Conservation (phyloP, 768 basidiomycete genomes). For the Pleurotus tuber-regium region DNA sequence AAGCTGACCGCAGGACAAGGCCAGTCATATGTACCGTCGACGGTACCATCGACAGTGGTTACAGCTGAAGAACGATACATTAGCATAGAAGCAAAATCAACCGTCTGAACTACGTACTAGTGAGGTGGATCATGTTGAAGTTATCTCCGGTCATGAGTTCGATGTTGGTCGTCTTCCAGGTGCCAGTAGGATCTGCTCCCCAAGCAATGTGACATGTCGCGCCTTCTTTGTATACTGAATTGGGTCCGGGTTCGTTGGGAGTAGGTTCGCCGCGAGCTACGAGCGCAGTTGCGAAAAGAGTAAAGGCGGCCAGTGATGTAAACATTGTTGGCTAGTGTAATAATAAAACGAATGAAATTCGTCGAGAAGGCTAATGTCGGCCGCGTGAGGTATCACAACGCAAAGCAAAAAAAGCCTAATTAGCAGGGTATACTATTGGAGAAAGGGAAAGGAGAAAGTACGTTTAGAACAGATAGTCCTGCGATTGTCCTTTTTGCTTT, state of each 20-base stretch:
- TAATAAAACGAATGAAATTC: background rate
- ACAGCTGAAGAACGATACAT: slow-evolving; percentile 47
- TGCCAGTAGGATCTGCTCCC: slow-evolving; percentile 48
- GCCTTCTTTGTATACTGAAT: slow-evolving; percentile 56
- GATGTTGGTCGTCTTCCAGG: slow-evolving; percentile 73
- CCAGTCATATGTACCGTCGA: slow-evolving; percentile 46
- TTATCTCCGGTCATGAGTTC: slow-evolving; percentile 82
- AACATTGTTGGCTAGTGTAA: slow-evolving; percentile 31
- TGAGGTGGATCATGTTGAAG: slow-evolving; percentile 61
- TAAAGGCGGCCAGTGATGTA: slow-evolving; percentile 31
- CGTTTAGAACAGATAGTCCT: background rate
- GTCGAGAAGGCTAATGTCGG: background rate
- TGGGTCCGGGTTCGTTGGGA: slow-evolving; percentile 62
- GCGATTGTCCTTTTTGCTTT: background rate
- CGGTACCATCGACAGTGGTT: slow-evolving; percentile 63
- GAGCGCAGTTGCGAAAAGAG: slow-evolving; percentile 35
- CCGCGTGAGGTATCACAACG: background rate
- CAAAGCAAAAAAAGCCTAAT: background rate
- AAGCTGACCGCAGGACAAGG: slow-evolving; percentile 65
- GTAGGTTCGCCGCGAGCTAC: slow-evolving; percentile 52
- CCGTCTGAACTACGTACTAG: slow-evolving; percentile 43
- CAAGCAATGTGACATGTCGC: slow-evolving; percentile 54
- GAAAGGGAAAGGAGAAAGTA: background rate
- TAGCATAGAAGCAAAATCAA: background rate
- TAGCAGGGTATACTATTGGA: background rate